phyloP scores from a whole-genome alignment of 2,329 filamentous ascomycete genomes.

The Fusarium nurragi region DNA sequence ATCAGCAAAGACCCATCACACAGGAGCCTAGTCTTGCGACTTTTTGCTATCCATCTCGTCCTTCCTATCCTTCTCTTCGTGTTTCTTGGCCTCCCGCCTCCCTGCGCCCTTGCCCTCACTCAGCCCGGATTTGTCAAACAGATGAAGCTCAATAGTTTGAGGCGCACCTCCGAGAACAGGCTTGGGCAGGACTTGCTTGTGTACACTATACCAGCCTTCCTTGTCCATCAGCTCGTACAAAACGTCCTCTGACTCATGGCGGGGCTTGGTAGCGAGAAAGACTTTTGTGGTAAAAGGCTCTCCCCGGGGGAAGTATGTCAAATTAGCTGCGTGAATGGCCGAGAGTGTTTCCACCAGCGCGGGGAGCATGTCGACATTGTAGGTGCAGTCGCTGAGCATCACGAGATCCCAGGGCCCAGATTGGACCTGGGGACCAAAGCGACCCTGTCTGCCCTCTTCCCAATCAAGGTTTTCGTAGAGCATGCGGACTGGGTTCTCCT shows the following conservation, averaged over 20 bases:
- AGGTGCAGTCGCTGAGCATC: conserved; percentile 69
- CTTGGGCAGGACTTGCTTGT: conserved; percentile 56
- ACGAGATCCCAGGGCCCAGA: conserved; percentile 61
- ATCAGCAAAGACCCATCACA: not conserved
- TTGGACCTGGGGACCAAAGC: conserved; percentile 54
- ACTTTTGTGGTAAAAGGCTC: conserved; percentile 52
- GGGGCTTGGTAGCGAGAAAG: conserved; percentile 64
- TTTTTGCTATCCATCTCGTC: conserved; percentile 1
- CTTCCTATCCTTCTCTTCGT: not conserved
- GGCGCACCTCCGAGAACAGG: conserved; percentile 56
- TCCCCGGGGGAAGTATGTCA: conserved; percentile 27
- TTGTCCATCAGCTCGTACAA: conserved; percentile 59
- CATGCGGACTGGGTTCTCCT: conserved; percentile 43
- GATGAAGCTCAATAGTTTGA: conserved; percentile 62
- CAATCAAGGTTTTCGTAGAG: conserved; percentile 67
- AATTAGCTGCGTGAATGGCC: conserved; percentile 56
- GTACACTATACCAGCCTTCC: conserved; percentile 56
- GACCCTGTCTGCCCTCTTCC: conserved; percentile 59
- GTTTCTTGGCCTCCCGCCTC: not conserved
- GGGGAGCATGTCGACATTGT: conserved; percentile 66
- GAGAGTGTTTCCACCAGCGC: conserved; percentile 64
- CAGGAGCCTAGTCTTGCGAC: conserved; percentile 8
- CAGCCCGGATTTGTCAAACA: conserved; percentile 55
- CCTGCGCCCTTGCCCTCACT: conserved; percentile 29
- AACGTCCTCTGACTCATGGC: conserved; percentile 62